A percentile compares a stretch with the other conserved stretches of the same genome.
phyloP scores from a whole-genome alignment of 306 rosid genomes.

The Trifolium subterraneum region DNA sequence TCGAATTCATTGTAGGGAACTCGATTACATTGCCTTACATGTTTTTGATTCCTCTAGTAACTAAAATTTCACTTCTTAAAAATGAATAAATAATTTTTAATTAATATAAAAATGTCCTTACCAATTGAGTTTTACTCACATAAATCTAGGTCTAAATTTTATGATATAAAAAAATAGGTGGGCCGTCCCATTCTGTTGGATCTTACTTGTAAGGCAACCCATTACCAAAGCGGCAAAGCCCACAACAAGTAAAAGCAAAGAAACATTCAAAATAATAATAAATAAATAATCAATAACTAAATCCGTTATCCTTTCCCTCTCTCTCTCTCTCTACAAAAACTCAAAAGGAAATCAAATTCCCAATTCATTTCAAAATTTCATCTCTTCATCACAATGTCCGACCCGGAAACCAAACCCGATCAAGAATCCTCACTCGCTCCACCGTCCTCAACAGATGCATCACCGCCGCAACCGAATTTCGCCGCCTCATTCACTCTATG shows the following conservation, averaged over 20 bases:
- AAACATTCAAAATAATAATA: too few species aligned
- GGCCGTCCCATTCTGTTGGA: neutral
- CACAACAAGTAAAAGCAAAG: neutral
- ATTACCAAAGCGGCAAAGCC: constrained; percentile 3
- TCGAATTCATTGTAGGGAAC: too few species aligned
- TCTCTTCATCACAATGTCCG: constrained; percentile 29
- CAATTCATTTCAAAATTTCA: constrained; percentile 14
- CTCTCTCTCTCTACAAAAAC: neutral
- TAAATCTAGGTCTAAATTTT: too few species aligned
- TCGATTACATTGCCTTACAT: too few species aligned
- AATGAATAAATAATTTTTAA: too few species aligned
- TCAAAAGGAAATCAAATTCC: neutral
- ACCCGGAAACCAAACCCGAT: constrained; percentile 24
- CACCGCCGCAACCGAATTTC: neutral
- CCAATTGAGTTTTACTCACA: too few species aligned
- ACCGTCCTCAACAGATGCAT: constrained; percentile 1
- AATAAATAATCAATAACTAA: neutral
- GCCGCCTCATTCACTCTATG: neutral
- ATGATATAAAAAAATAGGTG: too few species aligned
- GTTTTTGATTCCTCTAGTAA: too few species aligned
- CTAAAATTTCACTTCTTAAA: too few species aligned
- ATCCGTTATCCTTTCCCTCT: neutral
- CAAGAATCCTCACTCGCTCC: neutral
- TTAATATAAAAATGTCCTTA: too few species aligned
- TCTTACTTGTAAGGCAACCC: neutral